These are phyloP conservation scores for Pseudozyma tsukubaensis DNA, from an alignment of 1,284 basidiomycete genomes.

Conservation along the genomic window DNA sequence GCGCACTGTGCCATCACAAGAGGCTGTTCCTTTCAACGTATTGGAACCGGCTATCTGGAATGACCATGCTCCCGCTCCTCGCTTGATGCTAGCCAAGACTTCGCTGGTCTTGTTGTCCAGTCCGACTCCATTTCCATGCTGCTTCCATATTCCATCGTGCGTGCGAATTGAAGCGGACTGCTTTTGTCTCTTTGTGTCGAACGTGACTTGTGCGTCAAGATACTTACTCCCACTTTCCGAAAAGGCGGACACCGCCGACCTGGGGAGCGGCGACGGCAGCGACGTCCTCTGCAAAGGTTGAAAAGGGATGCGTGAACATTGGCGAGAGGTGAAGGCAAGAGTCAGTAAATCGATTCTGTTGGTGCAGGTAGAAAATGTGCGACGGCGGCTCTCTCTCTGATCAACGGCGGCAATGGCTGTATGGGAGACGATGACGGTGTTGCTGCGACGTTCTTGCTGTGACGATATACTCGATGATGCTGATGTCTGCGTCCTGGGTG, in stretches of 20 bases:
- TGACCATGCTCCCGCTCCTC: not conserved
- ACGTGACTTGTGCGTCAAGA: constrained; percentile 1
- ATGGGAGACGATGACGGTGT: constrained; percentile 3
- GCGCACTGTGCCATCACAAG: no score
- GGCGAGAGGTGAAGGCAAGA: constrained; percentile 8
- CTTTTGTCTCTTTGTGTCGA: constrained; percentile 7
- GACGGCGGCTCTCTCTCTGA: constrained; percentile 20
- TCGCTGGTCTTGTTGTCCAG: not conserved
- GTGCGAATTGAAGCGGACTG: constrained; percentile 5
- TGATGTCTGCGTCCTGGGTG: not conserved
- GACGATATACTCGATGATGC: not conserved
- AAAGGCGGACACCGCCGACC: constrained; percentile 66
- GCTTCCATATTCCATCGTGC: not conserved
- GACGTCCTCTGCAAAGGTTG: constrained; percentile 62
- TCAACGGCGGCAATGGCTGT: not conserved
- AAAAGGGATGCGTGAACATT: constrained; percentile 15
- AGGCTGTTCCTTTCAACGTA: not conserved
- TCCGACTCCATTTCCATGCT: not conserved
- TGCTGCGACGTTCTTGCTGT: not conserved
- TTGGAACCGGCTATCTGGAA: not conserved
- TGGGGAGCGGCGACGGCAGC: constrained; percentile 62
- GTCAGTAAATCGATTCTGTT: constrained; percentile 27
- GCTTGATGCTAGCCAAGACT: not conserved
- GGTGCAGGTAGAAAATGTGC: not conserved
- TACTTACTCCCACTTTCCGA: constrained; percentile 67